phyloP scores from a whole-genome alignment of 371 early-diverging fungal genomes.

The Rhizopus arrhizus region DNA sequence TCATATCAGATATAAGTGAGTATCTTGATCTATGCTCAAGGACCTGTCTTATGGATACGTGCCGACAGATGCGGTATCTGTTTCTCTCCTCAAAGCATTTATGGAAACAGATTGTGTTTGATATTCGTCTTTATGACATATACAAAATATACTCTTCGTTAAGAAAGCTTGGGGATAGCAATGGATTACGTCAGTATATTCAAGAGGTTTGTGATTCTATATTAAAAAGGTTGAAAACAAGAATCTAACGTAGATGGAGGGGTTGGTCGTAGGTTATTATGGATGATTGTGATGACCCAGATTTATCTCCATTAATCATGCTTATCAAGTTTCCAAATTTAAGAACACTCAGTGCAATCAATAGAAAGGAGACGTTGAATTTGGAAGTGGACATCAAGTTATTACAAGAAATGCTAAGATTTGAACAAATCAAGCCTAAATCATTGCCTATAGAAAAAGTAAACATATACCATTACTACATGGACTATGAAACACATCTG shows the following conservation, averaged over 20 bases:
- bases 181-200: constrained; percentile 33
- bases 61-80: constrained; percentile 34
- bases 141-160: constrained; percentile 42
- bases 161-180: constrained; percentile 42
- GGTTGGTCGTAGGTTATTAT: constrained; percentile 31
- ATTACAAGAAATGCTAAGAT: constrained; percentile 39
- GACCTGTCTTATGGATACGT: constrained; percentile 47
- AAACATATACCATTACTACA: constrained; percentile 40
- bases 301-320: constrained; percentile 49
- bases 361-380: constrained; percentile 41
- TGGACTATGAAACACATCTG: constrained; percentile 40
- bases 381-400: constrained; percentile 44
- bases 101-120: constrained; percentile 43
- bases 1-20: constrained; percentile 27
- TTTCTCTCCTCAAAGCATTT: constrained; percentile 31
- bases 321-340: constrained; percentile 48
- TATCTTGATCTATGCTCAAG: constrained; percentile 39
- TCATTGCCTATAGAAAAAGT: constrained; percentile 34
- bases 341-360: constrained; percentile 32
- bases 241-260: not conserved
- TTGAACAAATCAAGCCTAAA: constrained; percentile 22
- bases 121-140: constrained; percentile 27
- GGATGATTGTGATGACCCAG: constrained; percentile 47
- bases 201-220: constrained; percentile 26
- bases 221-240: not conserved